Conservation (phyloP, 2,329 filamentous ascomycete species). For the Alternaria hordeiaustralica region DNA sequence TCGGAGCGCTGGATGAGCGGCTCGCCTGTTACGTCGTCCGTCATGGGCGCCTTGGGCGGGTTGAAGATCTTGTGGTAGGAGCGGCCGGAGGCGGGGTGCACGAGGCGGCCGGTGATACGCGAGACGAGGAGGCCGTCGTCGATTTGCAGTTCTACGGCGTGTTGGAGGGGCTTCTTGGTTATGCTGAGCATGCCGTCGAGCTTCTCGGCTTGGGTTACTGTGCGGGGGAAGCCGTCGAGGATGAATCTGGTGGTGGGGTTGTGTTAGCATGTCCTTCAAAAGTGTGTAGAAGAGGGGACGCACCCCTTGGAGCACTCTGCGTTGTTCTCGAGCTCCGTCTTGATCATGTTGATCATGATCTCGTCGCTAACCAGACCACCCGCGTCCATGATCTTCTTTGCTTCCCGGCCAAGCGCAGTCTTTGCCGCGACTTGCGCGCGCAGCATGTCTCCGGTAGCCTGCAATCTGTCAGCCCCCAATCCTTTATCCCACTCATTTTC, state of each 20-base stretch:
- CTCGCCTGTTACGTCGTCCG: conserved; percentile 95
- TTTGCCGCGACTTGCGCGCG: conserved; percentile 98
- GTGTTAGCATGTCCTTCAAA: conserved; percentile 2
- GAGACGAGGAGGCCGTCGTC: conserved; percentile 92
- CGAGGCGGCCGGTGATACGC: conserved; percentile 92
- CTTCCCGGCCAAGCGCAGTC: conserved; percentile 90
- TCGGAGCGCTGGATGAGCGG: conserved; percentile 94
- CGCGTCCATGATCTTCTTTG: conserved; percentile 99
- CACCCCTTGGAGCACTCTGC: conserved; percentile 96
- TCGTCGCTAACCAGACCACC: conserved; percentile 97
- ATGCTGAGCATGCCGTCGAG: conserved; percentile 88
- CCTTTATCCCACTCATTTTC: background rate
- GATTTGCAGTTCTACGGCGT: conserved; percentile 96
- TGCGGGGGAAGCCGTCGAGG: conserved; percentile 97
- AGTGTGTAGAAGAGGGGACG: conserved; percentile 1
- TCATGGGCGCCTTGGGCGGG: conserved; percentile 93
- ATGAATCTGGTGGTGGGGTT: conserved; percentile 74
- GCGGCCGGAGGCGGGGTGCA: conserved; percentile 95
- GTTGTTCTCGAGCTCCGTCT: conserved; percentile 93
- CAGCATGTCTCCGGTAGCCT: conserved; percentile 99
- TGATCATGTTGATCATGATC: conserved; percentile 99
- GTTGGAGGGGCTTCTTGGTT: conserved; percentile 84
- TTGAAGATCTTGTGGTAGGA: conserved; percentile 99
- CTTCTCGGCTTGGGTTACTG: conserved; percentile 91
- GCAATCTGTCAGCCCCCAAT: conserved; percentile 29